A percentile compares a stretch with the other conserved stretches of the same genome.
Conservation (phyloP, 1,284 basidiomycete genomes). For the Leccinum pachyderme region DNA sequence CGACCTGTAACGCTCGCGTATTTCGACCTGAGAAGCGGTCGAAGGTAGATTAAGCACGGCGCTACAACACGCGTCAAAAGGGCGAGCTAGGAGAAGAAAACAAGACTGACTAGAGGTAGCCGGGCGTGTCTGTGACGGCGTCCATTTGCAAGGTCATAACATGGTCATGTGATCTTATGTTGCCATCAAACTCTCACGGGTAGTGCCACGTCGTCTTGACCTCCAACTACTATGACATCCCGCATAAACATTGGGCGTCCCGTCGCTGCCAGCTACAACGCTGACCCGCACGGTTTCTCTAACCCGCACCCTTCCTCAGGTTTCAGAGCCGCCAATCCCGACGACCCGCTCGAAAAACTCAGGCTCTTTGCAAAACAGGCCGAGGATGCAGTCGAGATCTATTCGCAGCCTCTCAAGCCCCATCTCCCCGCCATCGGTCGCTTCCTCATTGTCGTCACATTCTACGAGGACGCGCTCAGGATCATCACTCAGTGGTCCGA, state of each 20-base stretch:
- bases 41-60: conserved; percentile 67
- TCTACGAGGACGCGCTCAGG: conserved; percentile 93
- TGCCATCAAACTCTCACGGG: conserved; percentile 14
- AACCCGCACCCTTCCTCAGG: conserved; percentile 66
- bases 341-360: conserved; percentile 83
- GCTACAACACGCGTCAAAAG: conserved; percentile 25
- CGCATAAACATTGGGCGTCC: conserved; percentile 82
- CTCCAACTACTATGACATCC: conserved; percentile 61
- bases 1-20: conserved; percentile 68
- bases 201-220: conserved; percentile 13
- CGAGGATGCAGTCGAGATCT: conserved; percentile 92
- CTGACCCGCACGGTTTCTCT: conserved; percentile 71
- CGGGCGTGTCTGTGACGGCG: conserved; percentile 6
- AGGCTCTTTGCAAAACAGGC: conserved; percentile 75
- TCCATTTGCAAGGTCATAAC: neutral
- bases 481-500: conserved; percentile 95
- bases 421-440: conserved; percentile 94
- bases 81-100: neutral
- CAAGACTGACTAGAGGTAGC: conserved; percentile 26
- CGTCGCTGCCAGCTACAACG: conserved; percentile 51
- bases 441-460: conserved; percentile 98
- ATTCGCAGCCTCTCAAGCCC: conserved; percentile 92
- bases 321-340: conserved; percentile 74
- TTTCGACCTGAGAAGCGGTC: conserved; percentile 62
- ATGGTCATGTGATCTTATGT: conserved; percentile 22